Evolutionary conservation across 768 basidiomycete species (phyloP), one percentile per base, ranked within the genome.

Genomic region (Lactarius vividus): DNA sequence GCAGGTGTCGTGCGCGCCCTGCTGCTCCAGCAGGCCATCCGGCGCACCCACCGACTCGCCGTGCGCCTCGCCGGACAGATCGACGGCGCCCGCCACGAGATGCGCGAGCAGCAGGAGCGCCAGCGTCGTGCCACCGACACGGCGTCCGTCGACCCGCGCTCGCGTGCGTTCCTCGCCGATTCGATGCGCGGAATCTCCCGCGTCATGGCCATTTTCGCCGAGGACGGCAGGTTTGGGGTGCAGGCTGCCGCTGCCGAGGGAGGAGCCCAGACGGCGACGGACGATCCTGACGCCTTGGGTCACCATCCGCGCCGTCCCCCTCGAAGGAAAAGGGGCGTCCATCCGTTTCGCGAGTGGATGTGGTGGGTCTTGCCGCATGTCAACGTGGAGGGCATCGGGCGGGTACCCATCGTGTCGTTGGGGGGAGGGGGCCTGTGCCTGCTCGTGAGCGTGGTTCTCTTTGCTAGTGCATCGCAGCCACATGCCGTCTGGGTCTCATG

Each of bases 1-100:
- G 20, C 61, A 18, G 69, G 65, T 56, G 61, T 72, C 3, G 62
- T 54, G 23, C 65, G 60, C n/a, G 61, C 69, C 7, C 61, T 60
- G 53, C 42, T 65, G 9, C 57, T 64, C 13, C 67, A 68, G 29
- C 42, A 55, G 15, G 16, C 59, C 18, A 64, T 65, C 49, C 60
- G 49, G 16, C 66, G 58, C 52, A 53, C 39, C 23, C 66, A 67
- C 61, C 56, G 39, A 23, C 65, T 66, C 31, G n/a, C 57, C 23
- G 49, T 44, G 33, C 61, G 39, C 4, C 49, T 66, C 39, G 7
- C 49, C 5, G 23, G 37, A 20, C 65, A 66, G 49, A 66, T 66
- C 39, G 57, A 66, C 57, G 57, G 56, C 39, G 65, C 65, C n/a
- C 65, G 61, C 20, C 65, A 62, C 49, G 29, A 62, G 20, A 9